Conservation (phyloP, 805 yeast species). For the Candida ortonii region DNA sequence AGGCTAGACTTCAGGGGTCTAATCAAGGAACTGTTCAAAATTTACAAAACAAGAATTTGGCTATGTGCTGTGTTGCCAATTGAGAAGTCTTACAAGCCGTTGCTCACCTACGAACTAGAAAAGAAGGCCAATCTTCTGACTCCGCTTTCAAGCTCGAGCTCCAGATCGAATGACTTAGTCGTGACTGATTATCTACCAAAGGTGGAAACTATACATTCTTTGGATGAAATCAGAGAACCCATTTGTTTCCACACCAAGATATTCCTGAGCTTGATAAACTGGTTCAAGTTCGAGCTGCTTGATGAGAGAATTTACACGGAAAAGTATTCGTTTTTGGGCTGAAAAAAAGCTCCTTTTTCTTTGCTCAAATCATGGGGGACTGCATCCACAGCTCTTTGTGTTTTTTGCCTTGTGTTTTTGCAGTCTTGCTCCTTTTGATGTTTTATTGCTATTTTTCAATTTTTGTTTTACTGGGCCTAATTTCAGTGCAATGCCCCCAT, state of each 20-base stretch:
- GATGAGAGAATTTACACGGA: constrained; percentile 28
- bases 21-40: constrained; percentile 69
- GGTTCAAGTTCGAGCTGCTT: constrained; percentile 40
- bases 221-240: constrained; percentile 36
- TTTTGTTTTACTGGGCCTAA: too few relatives aligned
- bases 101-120: constrained; percentile 31
- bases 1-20: constrained; percentile 72
- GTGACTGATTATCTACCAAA: constrained; percentile 31
- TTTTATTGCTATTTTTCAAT: too few relatives aligned
- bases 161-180: constrained; percentile 36
- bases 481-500: too few relatives aligned
- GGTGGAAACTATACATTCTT: constrained; percentile 40
- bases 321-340: constrained; percentile 22
- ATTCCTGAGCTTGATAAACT: constrained; percentile 43
- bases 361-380: too few relatives aligned
- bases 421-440: too few relatives aligned
- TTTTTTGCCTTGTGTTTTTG: too few relatives aligned
- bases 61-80: constrained; percentile 63
- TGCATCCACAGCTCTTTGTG: too few relatives aligned
- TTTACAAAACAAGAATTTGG: constrained; percentile 81
- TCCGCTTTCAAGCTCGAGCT: constrained; percentile 18
- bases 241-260: constrained; percentile 53
- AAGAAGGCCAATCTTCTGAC: constrained; percentile 15
- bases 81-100: constrained; percentile 32
- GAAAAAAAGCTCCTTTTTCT: too few relatives aligned